Evolutionary conservation across 1,284 basidiomycete genomes (phyloP).

Genomic region (Naganishia sp.): DNA sequence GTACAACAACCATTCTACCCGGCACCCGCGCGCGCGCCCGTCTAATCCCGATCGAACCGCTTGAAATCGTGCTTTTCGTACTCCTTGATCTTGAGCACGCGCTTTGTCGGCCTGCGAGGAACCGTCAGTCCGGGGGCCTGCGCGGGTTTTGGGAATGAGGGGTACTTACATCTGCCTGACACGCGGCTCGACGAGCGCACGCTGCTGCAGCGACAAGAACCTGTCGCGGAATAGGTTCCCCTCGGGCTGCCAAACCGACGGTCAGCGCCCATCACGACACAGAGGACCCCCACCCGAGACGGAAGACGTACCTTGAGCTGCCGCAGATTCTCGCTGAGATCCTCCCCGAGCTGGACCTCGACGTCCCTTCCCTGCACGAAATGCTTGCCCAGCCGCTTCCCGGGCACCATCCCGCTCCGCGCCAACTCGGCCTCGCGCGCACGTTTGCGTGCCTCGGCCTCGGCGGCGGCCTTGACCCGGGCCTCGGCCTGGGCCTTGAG

Average conservation of each 20-base stretch:
- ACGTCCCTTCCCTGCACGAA: conserved; percentile 68
- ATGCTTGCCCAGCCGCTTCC: conserved; percentile 72
- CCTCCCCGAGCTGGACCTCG: conserved; percentile 88
- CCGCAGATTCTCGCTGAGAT: conserved; percentile 81
- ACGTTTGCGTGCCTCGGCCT: conserved; percentile 38
- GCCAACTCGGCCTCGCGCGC: conserved; percentile 61
- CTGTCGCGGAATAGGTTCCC: conserved; percentile 90
- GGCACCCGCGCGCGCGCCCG: neutral
- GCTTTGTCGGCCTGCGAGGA: conserved; percentile 63
- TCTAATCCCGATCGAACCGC: conserved; percentile 59
- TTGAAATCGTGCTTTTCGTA: conserved; percentile 91
- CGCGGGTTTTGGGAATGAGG: neutral
- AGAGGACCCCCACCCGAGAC: too few relatives aligned
- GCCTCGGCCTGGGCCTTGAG: conserved; percentile 37
- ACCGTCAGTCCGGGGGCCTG: conserved; percentile 25
- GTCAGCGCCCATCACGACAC: neutral
- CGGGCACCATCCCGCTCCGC: conserved; percentile 53
- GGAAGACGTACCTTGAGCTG: conserved; percentile 69
- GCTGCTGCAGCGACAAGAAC: conserved; percentile 62
- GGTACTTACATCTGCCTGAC: conserved; percentile 65
- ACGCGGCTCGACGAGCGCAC: conserved; percentile 56
- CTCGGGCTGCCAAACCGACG: conserved; percentile 65
- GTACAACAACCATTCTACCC: neutral
- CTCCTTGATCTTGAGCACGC: conserved; percentile 64
- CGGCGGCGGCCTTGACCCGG: conserved; percentile 39